Conservation (phyloP, 2,329 filamentous ascomycete genomes). For the Harringtonia lauricola region DNA sequence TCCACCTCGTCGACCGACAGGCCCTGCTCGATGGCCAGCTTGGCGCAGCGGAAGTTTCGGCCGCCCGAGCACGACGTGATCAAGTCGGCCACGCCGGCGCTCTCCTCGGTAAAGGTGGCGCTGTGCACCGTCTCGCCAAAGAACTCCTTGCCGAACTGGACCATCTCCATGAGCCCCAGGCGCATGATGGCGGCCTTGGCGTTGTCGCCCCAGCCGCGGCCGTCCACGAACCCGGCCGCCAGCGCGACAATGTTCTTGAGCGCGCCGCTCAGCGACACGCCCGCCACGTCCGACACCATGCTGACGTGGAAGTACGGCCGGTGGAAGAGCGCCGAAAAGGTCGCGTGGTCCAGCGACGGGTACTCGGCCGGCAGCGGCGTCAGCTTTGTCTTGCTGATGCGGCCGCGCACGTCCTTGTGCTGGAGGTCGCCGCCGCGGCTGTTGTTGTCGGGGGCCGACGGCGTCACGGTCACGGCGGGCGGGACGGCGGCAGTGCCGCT, state of each 20-base stretch:
- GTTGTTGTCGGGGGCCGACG: constrained; percentile 17
- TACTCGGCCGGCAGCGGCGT: constrained; percentile 71
- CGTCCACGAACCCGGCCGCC: constrained; percentile 89
- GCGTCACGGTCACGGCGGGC: constrained; percentile 37
- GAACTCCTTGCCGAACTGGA: constrained; percentile 89
- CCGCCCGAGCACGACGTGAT: constrained; percentile 91
- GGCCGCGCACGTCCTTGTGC: constrained; percentile 59
- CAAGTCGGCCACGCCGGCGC: constrained; percentile 86
- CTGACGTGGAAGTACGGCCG: constrained; percentile 96
- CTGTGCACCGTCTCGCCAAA: constrained; percentile 73
- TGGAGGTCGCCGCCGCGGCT: no score
- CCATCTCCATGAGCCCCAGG: constrained; percentile 90
- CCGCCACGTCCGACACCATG: constrained; percentile 89
- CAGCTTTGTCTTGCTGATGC: constrained; percentile 57
- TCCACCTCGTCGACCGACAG: constrained; percentile 81
- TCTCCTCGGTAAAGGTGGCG: constrained; percentile 92
- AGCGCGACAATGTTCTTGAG: constrained; percentile 96
- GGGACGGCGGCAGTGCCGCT: not conserved
- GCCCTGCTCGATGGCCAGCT: constrained; percentile 70
- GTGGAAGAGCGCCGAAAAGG: constrained; percentile 81
- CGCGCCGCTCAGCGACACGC: constrained; percentile 86
- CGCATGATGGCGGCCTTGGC: constrained; percentile 98
- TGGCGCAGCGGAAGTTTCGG: constrained; percentile 89
- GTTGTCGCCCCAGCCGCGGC: constrained; percentile 95
- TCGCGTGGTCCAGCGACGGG: constrained; percentile 73